phyloP scores from a whole-genome alignment of 2,329 filamentous ascomycete species.

The Colletotrichum filicis region DNA sequence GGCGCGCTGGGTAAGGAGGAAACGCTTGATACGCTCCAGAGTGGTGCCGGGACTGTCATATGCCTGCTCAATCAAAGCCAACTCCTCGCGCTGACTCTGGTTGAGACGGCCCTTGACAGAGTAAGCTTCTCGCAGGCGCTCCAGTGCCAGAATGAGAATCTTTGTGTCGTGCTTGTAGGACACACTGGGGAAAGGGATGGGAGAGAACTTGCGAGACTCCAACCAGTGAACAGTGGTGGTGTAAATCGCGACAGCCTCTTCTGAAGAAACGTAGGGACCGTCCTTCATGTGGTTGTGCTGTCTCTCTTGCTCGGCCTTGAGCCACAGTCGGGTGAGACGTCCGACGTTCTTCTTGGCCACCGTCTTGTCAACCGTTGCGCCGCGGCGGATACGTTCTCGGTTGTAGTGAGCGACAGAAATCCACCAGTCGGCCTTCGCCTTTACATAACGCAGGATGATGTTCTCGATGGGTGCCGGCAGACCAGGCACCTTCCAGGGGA shows the following conservation, averaged over 20 bases:
- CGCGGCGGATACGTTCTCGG: conserved; percentile 93
- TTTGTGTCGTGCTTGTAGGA: conserved; percentile 99
- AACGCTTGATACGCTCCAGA: conserved; percentile 94
- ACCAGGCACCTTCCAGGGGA: conserved; percentile 98
- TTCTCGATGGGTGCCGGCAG: conserved; percentile 97
- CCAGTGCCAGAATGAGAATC: conserved; percentile 94
- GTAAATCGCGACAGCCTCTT: conserved; percentile 98
- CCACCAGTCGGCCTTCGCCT: conserved; percentile 99
- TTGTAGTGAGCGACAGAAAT: conserved; percentile 99
- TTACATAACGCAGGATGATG: conserved; percentile 97
- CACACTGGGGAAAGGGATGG: conserved; percentile 97
- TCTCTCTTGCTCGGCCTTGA: conserved; percentile 97
- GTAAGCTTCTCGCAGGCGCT: conserved; percentile 93
- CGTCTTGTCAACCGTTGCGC: conserved; percentile 98
- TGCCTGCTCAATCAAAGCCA: conserved; percentile 96
- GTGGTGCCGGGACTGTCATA: conserved; percentile 98
- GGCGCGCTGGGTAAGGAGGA: conserved; percentile 93
- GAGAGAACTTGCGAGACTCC: conserved; percentile 97
- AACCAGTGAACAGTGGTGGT: conserved; percentile 99
- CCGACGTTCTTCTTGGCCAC: conserved; percentile 99
- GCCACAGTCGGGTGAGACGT: conserved; percentile 91
- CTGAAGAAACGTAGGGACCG: conserved; percentile 96
- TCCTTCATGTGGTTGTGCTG: conserved; percentile 99
- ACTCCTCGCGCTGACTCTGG: conserved; percentile 95
- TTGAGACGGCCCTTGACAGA: conserved; percentile 97